Evolutionary conservation across 305 asterid genomes (phyloP), one percentile per base, ranked within the genome.

Genomic region (Solanum hybrid): DNA sequence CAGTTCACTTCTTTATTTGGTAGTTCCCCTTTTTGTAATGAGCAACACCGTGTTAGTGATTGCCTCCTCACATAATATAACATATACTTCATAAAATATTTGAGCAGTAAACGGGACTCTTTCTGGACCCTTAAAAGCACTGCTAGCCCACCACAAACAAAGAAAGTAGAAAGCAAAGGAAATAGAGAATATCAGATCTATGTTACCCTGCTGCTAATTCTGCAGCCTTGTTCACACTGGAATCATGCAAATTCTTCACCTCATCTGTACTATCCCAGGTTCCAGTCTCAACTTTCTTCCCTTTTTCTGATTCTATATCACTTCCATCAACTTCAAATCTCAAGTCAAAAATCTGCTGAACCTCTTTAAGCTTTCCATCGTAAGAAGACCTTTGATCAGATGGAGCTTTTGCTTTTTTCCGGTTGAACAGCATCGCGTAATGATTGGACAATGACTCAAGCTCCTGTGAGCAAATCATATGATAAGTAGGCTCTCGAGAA

Each of bases 211-310:
- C 97, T 89, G 99, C 99, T 93, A 97, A 92, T 92, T 97, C 98
- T 89, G 99, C 99, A 90, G 99, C 99, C 93, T 96, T 97, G 86
- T 93, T 96, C 88, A 96, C 94, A 90, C 99, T 96, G 88, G 99
- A 94, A 90, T 97, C 98, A 76, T 95, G 98, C 79, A 97, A 91
- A 73, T 89, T 92, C 91, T 93, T 93, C 89, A 95, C 92, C 91
- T 96, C 99, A 92, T 91, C 93, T 57, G 89, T 84, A 89, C 91
- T 91, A 86, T 93, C 94, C 92, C 92, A 95, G 89, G 78, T 91
- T 80, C 93, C 95, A 90, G 95, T 93, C 93, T 96, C 98, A 26
- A 94, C 93, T 92, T 92, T 92, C 96, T 97, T 96, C 92, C 99
- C 98, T 93, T 97, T 96, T 84, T 93, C 98, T 65, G 94, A 93